phyloP scores from a whole-genome alignment of 2,329 filamentous ascomycete genomes.

The Apiospora aurea region DNA sequence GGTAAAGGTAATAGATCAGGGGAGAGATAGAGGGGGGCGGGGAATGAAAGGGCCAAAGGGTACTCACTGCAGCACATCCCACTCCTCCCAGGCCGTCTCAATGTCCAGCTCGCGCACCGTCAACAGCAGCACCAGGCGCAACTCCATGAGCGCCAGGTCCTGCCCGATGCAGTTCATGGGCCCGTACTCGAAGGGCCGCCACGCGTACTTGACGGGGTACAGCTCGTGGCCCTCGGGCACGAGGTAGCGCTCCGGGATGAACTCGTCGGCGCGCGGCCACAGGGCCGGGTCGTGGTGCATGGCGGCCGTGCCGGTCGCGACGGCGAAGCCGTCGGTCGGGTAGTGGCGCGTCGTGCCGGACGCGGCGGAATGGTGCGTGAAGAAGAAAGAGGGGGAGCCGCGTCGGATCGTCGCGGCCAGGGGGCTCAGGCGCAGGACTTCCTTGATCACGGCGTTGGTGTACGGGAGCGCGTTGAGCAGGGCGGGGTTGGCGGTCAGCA shows the following conservation, averaged over 20 bases:
- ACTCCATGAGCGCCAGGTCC: slow-evolving; percentile 44
- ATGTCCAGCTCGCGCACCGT: slow-evolving; percentile 35
- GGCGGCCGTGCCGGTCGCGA: slow-evolving; percentile 31
- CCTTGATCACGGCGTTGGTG: slow-evolving; percentile 59
- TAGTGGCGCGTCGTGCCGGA: slow-evolving; percentile 39
- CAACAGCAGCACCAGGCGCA: slow-evolving; percentile 40
- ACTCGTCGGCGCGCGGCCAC: slow-evolving; percentile 45
- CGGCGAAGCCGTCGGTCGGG: slow-evolving; percentile 44
- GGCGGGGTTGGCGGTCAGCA: slow-evolving; percentile 48
- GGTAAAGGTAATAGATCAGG: background rate
- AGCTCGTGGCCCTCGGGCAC: slow-evolving; percentile 32
- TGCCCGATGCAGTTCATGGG: slow-evolving; percentile 46
- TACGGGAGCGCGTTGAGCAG: slow-evolving; percentile 58
- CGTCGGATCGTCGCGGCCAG: slow-evolving; percentile 51
- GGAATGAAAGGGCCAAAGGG: background rate
- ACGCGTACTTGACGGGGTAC: slow-evolving; percentile 39
- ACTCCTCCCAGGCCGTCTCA: slow-evolving; percentile 23
- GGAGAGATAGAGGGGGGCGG: background rate
- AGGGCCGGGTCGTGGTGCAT: slow-evolving; percentile 40
- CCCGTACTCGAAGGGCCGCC: slow-evolving; percentile 48
- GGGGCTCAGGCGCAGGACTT: slow-evolving; percentile 59
- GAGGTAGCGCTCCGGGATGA: slow-evolving; percentile 53
- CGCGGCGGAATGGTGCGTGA: slow-evolving; percentile 39
- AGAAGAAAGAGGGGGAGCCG: slow-evolving; percentile 40
- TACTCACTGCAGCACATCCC: slow-evolving; percentile 26